A percentile compares a stretch with the other conserved stretches of the same genome.
phyloP scores from a whole-genome alignment of 2,329 filamentous ascomycete genomes.

The Mariannaea elegans region DNA sequence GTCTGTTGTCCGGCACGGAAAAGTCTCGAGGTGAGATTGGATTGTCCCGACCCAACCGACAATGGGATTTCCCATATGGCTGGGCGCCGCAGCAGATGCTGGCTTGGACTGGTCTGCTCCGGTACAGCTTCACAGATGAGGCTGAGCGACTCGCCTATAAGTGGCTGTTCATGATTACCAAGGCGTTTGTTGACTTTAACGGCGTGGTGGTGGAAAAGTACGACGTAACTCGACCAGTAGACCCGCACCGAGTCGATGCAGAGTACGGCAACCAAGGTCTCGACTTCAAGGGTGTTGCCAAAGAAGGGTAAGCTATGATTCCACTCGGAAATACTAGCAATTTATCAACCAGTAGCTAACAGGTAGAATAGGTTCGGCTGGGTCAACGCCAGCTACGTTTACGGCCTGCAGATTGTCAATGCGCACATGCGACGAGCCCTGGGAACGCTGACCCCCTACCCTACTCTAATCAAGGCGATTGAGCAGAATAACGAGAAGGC shows the following conservation, averaged over 20 bases:
- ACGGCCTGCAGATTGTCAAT: constrained; percentile 87
- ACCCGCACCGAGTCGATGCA: constrained; percentile 92
- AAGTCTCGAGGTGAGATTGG: constrained; percentile 84
- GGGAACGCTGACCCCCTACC: constrained; percentile 86
- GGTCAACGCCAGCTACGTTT: constrained; percentile 98
- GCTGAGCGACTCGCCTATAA: constrained; percentile 91
- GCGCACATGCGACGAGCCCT: constrained; percentile 90
- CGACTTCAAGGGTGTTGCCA: constrained; percentile 94
- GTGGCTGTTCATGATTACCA: constrained; percentile 98
- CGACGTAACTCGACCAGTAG: constrained; percentile 88
- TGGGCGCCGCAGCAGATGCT: constrained; percentile 99
- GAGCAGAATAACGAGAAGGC: constrained; percentile 63
- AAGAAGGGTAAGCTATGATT: constrained; percentile 76
- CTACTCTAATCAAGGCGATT: constrained; percentile 78
- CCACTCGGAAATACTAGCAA: background rate
- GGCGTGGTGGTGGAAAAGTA: constrained; percentile 99
- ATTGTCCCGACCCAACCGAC: constrained; percentile 87
- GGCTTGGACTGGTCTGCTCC: constrained; percentile 90
- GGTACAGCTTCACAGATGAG: constrained; percentile 91
- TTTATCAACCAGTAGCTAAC: constrained; percentile 39
- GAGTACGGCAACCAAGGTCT: constrained; percentile 98
- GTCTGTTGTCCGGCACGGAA: constrained; percentile 88
- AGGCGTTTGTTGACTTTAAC: constrained; percentile 98
- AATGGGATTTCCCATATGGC: constrained; percentile 98
- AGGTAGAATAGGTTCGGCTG: constrained; percentile 80